Percentiles rank a stretch among this genome's conserved stretches.
These are phyloP conservation scores for Starmerella davenportii DNA, from an alignment of 805 yeast genomes.

Conservation along the genomic window DNA sequence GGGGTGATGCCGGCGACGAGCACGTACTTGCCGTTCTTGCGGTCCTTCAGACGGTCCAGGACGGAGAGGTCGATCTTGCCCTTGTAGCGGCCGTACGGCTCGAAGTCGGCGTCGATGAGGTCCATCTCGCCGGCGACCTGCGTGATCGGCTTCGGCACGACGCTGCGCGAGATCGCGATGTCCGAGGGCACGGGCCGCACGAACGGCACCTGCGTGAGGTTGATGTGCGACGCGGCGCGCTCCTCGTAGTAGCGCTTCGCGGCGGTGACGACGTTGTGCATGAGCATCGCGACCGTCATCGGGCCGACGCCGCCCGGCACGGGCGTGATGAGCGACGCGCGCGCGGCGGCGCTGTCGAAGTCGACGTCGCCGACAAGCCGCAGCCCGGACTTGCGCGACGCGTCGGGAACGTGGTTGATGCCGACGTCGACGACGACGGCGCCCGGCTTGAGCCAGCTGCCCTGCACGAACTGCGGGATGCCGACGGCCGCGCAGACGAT, in stretches of 20 bases:
- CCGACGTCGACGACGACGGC: slow-evolving; percentile 92
- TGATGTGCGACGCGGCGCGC: slow-evolving; percentile 31
- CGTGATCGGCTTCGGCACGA: slow-evolving; percentile 66
- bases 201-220: slow-evolving; percentile 37
- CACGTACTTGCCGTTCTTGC: slow-evolving; percentile 66
- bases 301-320: slow-evolving; percentile 99
- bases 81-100: slow-evolving; percentile 76
- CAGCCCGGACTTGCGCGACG: slow-evolving; percentile 55
- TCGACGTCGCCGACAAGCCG: slow-evolving; percentile 89
- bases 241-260: slow-evolving; percentile 41
- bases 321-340: slow-evolving; percentile 66
- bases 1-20: slow-evolving; percentile 96
- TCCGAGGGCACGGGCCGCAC: slow-evolving; percentile 73
- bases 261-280: slow-evolving; percentile 65
- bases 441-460: slow-evolving; percentile 72
- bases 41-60: slow-evolving; percentile 44
- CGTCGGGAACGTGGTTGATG: slow-evolving; percentile 69
- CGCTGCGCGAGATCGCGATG: slow-evolving; percentile 73
- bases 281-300: slow-evolving; percentile 94
- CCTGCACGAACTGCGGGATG: slow-evolving; percentile 61
- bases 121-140: slow-evolving; percentile 68
- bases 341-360: slow-evolving; percentile 38
- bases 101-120: slow-evolving; percentile 59
- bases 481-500: slow-evolving; percentile 92
- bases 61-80: slow-evolving; percentile 68